A percentile compares a stretch with the other conserved stretches of the same genome.
Conservation (phyloP, 306 rosid species). For the Castanea sativa region DNA sequence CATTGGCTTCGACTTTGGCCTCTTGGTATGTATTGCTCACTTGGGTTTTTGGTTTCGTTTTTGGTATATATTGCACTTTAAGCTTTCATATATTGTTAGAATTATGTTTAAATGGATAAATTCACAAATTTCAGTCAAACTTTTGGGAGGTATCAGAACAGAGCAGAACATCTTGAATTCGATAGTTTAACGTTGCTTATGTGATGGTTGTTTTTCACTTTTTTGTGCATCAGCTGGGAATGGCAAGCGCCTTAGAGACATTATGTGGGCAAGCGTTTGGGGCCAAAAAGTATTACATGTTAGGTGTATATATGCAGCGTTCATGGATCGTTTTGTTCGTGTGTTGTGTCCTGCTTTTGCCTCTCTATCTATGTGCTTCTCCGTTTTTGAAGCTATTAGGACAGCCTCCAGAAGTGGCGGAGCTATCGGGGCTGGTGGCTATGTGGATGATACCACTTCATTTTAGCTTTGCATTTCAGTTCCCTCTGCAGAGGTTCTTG, state of each 20-base stretch:
- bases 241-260: slow-evolving; percentile 86
- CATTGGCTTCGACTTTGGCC: slow-evolving; percentile 67
- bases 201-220: too few species aligned
- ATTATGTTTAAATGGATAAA: too few species aligned
- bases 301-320: slow-evolving; percentile 85
- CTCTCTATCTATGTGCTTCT: slow-evolving; percentile 49
- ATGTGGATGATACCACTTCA: slow-evolving; percentile 59
- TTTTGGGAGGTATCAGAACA: too few species aligned
- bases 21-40: slow-evolving; percentile 42
- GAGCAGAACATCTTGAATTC: too few species aligned
- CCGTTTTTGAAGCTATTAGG: slow-evolving; percentile 61
- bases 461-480: slow-evolving; percentile 61
- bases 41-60: not conserved
- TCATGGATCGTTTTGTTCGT: slow-evolving; percentile 69
- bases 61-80: too few species aligned
- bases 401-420: slow-evolving; percentile 56
- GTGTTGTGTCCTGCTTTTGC: slow-evolving; percentile 57
- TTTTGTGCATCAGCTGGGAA: slow-evolving; percentile 50
- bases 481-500: slow-evolving; percentile 61
- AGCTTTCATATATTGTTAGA: too few species aligned
- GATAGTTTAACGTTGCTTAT: too few species aligned
- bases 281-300: slow-evolving; percentile 67
- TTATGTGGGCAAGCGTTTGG: slow-evolving; percentile 91
- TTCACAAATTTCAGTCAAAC: too few species aligned
- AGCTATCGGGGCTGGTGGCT: slow-evolving; percentile 45